These are phyloP conservation scores for Suillus weaverae DNA, from an alignment of 768 basidiomycete genomes.

Conservation along the genomic window DNA sequence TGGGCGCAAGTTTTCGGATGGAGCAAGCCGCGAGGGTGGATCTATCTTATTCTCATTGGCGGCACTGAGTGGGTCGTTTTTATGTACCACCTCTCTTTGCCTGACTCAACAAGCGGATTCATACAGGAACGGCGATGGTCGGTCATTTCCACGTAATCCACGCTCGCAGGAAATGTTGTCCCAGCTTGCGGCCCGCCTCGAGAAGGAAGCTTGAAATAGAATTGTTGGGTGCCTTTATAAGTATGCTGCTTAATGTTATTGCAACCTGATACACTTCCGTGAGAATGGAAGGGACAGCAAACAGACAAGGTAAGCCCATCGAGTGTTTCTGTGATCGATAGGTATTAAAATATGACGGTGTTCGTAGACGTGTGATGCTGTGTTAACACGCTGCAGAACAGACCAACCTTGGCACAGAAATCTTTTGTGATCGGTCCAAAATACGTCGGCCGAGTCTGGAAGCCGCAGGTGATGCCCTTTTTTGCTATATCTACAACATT, in stretches of 20 bases:
- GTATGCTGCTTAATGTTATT: background rate
- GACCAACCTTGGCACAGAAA: background rate
- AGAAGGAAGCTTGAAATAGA: slow-evolving; percentile 24
- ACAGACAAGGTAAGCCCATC: background rate
- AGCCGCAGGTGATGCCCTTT: background rate
- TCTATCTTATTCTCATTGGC: slow-evolving; percentile 55
- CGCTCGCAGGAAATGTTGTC: slow-evolving; percentile 64
- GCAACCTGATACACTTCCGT: background rate
- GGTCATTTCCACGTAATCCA: slow-evolving; percentile 66
- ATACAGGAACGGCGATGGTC: slow-evolving; percentile 64
- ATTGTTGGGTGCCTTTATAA: background rate
- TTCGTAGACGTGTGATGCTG: background rate
- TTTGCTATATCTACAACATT: background rate
- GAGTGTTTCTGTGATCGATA: no score
- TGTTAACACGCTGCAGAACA: background rate
- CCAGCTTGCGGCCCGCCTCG: slow-evolving; percentile 62
- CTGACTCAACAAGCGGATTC: background rate
- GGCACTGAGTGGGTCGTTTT: slow-evolving; percentile 56
- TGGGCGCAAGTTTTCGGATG: slow-evolving; percentile 70
- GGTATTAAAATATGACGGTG: background rate
- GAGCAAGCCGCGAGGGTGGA: slow-evolving; percentile 51
- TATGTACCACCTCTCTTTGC: background rate
- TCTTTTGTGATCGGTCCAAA: background rate
- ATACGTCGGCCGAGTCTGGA: background rate
- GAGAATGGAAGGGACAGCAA: background rate